Conservation (phyloP, 495 filamentous ascomycete species). For the Geoglossum glabrum region DNA sequence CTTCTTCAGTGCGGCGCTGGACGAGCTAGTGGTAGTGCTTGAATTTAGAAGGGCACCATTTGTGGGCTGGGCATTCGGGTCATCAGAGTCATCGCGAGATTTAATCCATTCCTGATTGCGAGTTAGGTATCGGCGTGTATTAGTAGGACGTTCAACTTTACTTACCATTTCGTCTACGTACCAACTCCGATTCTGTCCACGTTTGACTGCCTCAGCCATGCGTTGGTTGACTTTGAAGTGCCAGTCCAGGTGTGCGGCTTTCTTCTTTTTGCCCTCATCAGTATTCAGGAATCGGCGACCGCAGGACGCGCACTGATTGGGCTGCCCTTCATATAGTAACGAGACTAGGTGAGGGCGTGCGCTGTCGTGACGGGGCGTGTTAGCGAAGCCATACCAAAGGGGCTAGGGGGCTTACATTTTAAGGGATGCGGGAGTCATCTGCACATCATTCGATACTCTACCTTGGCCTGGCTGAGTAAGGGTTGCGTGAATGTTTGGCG, state of each 20-base stretch:
- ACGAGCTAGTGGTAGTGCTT: slow-evolving; percentile 16
- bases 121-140: background rate
- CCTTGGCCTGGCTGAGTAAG: slow-evolving; percentile 9
- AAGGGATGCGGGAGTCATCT: slow-evolving; percentile 50
- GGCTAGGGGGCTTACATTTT: slow-evolving; percentile 41
- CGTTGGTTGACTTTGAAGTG: slow-evolving; percentile 88
- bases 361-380: slow-evolving; percentile 21
- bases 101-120: slow-evolving; percentile 62
- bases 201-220: slow-evolving; percentile 57
- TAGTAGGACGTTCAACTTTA: slow-evolving; percentile 11
- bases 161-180: slow-evolving; percentile 79
- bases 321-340: slow-evolving; percentile 53
- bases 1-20: slow-evolving; percentile 19
- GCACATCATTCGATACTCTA: slow-evolving; percentile 34
- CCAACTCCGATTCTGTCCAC: slow-evolving; percentile 78
- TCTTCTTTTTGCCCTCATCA: slow-evolving; percentile 60
- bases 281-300: slow-evolving; percentile 65
- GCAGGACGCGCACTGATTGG: slow-evolving; percentile 77
- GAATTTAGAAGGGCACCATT: slow-evolving; percentile 22
- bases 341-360: slow-evolving; percentile 53
- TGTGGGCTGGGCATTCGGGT: slow-evolving; percentile 25
- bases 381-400: background rate
- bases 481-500: slow-evolving; percentile 2
- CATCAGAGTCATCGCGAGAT: slow-evolving; percentile 54
- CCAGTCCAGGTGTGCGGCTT: slow-evolving; percentile 92